A percentile compares a stretch with the other conserved stretches of the same genome.
Conservation (phyloP, 1,284 basidiomycete genomes). For the Leccinum variabile region DNA sequence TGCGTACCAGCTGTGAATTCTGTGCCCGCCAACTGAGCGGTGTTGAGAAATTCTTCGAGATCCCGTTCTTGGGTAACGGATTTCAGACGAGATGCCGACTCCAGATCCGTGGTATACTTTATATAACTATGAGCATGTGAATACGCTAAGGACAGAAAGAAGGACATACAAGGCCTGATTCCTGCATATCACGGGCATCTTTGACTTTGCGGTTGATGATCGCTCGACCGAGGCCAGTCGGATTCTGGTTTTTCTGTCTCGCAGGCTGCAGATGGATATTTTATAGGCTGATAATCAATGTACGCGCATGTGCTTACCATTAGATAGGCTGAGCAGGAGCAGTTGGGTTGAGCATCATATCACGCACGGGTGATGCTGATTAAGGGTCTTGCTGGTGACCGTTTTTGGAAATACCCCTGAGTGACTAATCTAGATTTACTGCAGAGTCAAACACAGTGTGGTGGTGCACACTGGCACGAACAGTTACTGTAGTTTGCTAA, state of each 20-base stretch:
- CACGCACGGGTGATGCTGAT: conserved; percentile 11
- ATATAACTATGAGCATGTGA: conserved; percentile 1
- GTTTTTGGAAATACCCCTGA: conserved; percentile 23
- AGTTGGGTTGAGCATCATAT: background rate
- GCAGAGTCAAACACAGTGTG: background rate
- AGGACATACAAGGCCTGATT: conserved; percentile 72
- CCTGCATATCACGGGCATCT: conserved; percentile 71
- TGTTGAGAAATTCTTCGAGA: conserved; percentile 95
- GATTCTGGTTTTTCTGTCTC: conserved; percentile 47
- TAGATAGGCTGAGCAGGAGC: background rate
- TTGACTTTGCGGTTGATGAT: conserved; percentile 88
- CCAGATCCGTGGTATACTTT: conserved; percentile 81
- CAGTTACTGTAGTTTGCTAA: conserved; percentile 9
- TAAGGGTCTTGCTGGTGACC: conserved; percentile 9
- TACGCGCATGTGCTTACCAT: conserved; percentile 21
- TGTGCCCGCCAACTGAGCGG: conserved; percentile 90
- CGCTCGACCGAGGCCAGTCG: conserved; percentile 84
- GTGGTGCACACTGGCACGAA: background rate
- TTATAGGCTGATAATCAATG: background rate
- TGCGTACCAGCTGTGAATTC: conserved; percentile 93
- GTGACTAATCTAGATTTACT: background rate
- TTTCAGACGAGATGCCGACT: conserved; percentile 69
- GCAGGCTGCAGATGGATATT: conserved; percentile 20
- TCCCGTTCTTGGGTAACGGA: conserved; percentile 97
- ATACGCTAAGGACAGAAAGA: background rate